Evolutionary conservation across 805 yeast species (phyloP).

Genomic region (Scheffersomyces coipomensis): DNA sequence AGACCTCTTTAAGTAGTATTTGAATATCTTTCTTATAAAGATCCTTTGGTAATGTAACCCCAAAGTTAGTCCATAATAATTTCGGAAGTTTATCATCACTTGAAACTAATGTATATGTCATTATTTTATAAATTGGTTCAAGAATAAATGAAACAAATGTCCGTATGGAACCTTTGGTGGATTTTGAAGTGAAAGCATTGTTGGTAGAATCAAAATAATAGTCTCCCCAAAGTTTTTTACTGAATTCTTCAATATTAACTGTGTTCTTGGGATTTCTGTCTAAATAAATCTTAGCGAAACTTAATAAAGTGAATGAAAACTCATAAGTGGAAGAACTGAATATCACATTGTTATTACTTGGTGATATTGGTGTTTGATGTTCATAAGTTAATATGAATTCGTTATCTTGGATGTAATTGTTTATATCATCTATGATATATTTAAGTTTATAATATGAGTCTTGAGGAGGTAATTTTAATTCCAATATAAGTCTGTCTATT

Average conservation of each 20-base stretch:
- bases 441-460: constrained; percentile 73
- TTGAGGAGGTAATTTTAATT: constrained; percentile 67
- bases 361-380: constrained; percentile 41
- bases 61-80: constrained; percentile 49
- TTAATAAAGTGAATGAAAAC: constrained; percentile 62
- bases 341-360: constrained; percentile 62
- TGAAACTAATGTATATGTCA: constrained; percentile 57
- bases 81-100: constrained; percentile 32
- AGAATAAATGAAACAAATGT: constrained; percentile 67
- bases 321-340: constrained; percentile 70
- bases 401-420: constrained; percentile 44
- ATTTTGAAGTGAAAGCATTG: constrained; percentile 44
- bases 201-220: constrained; percentile 44
- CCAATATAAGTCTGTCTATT: constrained; percentile 81
- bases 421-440: constrained; percentile 61
- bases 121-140: constrained; percentile 77
- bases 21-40: constrained; percentile 54
- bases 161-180: constrained; percentile 21
- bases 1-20: constrained; percentile 54
- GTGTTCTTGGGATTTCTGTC: constrained; percentile 5
- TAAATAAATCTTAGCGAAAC: constrained; percentile 58
- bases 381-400: constrained; percentile 24
- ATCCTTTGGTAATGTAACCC: constrained; percentile 40
- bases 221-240: constrained; percentile 75
- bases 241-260: constrained; percentile 38